Percentiles rank a stretch among this genome's conserved stretches.
These are phyloP conservation scores for Phytophthora megakarya DNA, from an alignment of 352 stramenopile species.

Conservation along the genomic window DNA sequence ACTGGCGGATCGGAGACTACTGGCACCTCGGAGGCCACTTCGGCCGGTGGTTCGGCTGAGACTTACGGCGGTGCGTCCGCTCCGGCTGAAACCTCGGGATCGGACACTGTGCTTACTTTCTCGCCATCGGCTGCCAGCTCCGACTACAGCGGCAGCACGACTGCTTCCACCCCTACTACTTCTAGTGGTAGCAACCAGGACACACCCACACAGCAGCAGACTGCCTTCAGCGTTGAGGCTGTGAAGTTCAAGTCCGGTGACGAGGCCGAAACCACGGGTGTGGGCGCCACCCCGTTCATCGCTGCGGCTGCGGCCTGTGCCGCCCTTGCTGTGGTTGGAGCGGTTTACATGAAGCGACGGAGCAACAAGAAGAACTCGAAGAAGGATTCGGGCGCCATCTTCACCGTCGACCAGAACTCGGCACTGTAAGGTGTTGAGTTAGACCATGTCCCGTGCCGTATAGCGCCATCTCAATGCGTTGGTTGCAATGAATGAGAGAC, in stretches of 20 bases:
- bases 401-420: conserved; percentile 81
- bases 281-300: conserved; percentile 26
- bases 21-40: conserved; percentile 1
- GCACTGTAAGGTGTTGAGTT: conserved; percentile 53
- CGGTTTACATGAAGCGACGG: conserved; percentile 73
- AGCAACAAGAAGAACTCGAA: conserved; percentile 54
- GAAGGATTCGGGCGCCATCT: conserved; percentile 55
- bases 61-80: conserved; percentile 10
- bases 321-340: conserved; percentile 52
- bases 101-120: conserved; percentile 37
- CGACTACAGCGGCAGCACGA: conserved; percentile 38
- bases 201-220: conserved; percentile 21
- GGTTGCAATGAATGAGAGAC: conserved; percentile 42
- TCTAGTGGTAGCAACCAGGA: conserved; percentile 7
- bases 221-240: conserved; percentile 38
- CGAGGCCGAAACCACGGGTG: not conserved
- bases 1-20: conserved; percentile 1
- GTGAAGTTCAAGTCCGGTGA: conserved; percentile 50
- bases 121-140: conserved; percentile 35
- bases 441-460: conserved; percentile 33
- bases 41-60: not conserved
- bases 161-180: conserved; percentile 27
- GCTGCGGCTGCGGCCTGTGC: conserved; percentile 45
- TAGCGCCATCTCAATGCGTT: conserved; percentile 36
- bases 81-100: conserved; percentile 17